phyloP scores from a whole-genome alignment of 352 stramenopile genomes.

The Globisporangium uncinulatum region DNA sequence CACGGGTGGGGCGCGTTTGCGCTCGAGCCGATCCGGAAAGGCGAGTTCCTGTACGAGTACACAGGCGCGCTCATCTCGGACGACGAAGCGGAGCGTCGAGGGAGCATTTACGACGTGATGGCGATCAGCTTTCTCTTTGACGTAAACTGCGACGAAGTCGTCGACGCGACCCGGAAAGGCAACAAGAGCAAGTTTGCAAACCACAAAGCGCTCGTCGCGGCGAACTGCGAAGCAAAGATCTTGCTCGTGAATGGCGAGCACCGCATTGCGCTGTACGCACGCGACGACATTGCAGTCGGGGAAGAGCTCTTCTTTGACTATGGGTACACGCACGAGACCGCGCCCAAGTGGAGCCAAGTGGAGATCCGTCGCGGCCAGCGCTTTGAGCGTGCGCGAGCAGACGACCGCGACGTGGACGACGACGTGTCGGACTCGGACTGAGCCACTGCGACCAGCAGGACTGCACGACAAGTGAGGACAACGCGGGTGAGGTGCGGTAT shows the following conservation, averaged over 20 bases:
- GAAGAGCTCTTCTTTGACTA: constrained; percentile 81
- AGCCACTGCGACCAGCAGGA: not conserved
- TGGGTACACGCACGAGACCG: constrained; percentile 57
- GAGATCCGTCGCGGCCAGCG: constrained; percentile 8
- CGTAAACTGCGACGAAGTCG: constrained; percentile 84
- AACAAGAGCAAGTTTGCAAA: constrained; percentile 95
- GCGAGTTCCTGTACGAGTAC: constrained; percentile 75
- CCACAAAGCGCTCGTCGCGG: constrained; percentile 43
- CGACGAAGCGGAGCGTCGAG: constrained; percentile 74
- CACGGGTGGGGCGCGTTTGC: constrained; percentile 72
- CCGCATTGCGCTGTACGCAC: constrained; percentile 90
- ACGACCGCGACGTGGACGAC: constrained; percentile 4
- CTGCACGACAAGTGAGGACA: too few species aligned
- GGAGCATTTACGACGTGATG: constrained; percentile 78
- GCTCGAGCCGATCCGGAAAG: constrained; percentile 54
- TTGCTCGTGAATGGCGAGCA: constrained; percentile 85
- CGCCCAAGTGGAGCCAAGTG: constrained; percentile 55
- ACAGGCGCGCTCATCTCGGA: constrained; percentile 62
- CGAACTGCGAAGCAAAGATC: constrained; percentile 85
- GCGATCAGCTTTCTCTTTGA: constrained; percentile 90
- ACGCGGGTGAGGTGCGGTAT: too few species aligned
- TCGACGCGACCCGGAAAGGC: constrained; percentile 90
- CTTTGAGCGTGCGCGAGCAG: not conserved
- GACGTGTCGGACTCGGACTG: constrained; percentile 4
- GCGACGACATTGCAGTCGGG: constrained; percentile 80